Conservation (phyloP, 176 grass and related monocot genomes). For the Dactylis glomerata region DNA sequence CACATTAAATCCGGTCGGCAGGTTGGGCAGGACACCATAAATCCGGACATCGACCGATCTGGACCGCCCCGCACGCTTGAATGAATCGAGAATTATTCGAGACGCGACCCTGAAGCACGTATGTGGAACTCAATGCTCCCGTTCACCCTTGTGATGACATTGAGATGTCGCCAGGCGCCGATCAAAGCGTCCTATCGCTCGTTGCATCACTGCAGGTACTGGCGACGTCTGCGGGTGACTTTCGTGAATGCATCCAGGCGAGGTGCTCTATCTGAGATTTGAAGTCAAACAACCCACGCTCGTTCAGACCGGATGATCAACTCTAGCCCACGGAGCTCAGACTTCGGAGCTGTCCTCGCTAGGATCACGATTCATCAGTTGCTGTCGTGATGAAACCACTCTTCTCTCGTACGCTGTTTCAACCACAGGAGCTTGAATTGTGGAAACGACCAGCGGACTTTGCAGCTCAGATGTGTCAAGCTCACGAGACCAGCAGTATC, state of each 20-base stretch:
- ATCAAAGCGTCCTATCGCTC: neutral
- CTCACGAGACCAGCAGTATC: neutral
- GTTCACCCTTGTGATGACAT: neutral
- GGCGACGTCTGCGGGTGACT: neutral
- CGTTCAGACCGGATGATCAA: neutral
- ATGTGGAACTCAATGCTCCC: neutral
- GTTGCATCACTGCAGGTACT: neutral
- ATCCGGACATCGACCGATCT: neutral
- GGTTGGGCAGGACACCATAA: neutral
- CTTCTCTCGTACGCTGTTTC: neutral
- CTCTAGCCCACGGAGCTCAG: neutral
- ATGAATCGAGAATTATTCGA: neutral
- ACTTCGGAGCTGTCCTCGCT: neutral
- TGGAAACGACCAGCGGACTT: neutral
- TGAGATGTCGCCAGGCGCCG: neutral
- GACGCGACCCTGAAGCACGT: no score
- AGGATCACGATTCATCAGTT: neutral
- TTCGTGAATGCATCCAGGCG: neutral
- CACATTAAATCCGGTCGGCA: conserved; percentile 9
- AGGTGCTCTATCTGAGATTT: neutral
- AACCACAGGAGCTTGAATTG: neutral
- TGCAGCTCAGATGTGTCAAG: neutral
- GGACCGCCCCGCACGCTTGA: neutral
- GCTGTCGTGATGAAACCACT: neutral
- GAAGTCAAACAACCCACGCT: neutral